Evolutionary conservation across 805 yeast genomes (phyloP).

Genomic region (Candida suzukii): DNA sequence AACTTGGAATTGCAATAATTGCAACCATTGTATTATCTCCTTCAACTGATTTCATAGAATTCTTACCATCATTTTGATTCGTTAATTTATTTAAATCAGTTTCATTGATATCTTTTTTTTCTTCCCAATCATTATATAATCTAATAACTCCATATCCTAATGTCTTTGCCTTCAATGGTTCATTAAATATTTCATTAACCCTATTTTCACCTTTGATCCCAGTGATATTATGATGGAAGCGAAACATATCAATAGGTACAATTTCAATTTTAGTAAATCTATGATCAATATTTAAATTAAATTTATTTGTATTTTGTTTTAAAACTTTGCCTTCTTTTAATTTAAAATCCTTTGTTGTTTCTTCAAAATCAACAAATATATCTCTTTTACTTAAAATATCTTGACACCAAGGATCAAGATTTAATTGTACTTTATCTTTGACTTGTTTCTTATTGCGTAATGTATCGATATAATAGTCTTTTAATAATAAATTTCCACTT

Average conservation of each 20-base stretch:
- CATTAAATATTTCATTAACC: conserved; percentile 10
- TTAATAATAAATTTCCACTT: conserved; percentile 11
- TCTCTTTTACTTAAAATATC: not conserved
- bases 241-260: conserved; percentile 20
- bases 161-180: conserved; percentile 53
- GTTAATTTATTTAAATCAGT: conserved; percentile 4
- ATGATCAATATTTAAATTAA: conserved; percentile 19
- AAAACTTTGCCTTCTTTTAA: not conserved
- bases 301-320: no score
- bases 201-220: conserved; percentile 1
- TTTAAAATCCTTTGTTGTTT: no score
- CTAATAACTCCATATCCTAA: conserved; percentile 72
- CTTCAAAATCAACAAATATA: no score
- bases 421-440: conserved; percentile 12
- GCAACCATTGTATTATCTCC: conserved; percentile 67
- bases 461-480: conserved; percentile 1
- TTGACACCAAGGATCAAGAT: conserved; percentile 5
- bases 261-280: conserved; percentile 28
- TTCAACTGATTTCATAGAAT: conserved; percentile 11
- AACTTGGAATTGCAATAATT: conserved; percentile 80
- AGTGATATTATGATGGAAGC: not conserved
- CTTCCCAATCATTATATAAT: conserved; percentile 49
- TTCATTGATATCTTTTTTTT: conserved; percentile 12
- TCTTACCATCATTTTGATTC: conserved; percentile 14
- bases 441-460: conserved; percentile 12